Conservation (phyloP, 768 basidiomycete genomes). For the Auricularia sp. region DNA sequence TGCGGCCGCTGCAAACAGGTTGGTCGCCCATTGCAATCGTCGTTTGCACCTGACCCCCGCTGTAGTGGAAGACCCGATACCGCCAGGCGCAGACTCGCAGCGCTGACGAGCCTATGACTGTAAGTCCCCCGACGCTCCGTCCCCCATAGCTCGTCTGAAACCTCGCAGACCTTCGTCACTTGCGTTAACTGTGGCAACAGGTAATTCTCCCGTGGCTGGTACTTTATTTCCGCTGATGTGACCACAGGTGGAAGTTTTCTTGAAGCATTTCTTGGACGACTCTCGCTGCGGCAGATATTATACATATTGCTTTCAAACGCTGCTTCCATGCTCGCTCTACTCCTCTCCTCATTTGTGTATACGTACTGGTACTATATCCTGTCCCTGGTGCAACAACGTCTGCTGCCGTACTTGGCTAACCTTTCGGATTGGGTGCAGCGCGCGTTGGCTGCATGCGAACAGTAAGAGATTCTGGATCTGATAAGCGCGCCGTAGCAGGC, state of each 20-base stretch:
- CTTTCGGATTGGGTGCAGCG: too few species aligned
- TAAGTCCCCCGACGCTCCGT: conserved; percentile 27
- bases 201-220: conserved; percentile 15
- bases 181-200: conserved; percentile 61
- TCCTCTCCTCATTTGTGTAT: too few species aligned
- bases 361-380: too few species aligned
- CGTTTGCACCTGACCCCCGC: conserved; percentile 1
- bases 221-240: conserved; percentile 3
- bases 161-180: conserved; percentile 72
- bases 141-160: conserved; percentile 5
- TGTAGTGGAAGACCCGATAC: conserved; percentile 75
- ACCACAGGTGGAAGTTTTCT: conserved; percentile 52
- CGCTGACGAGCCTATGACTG: conserved; percentile 98
- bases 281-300: not conserved
- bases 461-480: too few species aligned
- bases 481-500: too few species aligned
- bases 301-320: not conserved
- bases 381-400: too few species aligned
- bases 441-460: too few species aligned
- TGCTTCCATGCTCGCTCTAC: too few species aligned
- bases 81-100: conserved; percentile 95
- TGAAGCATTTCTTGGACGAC: conserved; percentile 18
- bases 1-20: conserved; percentile 90
- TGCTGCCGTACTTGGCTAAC: too few species aligned
- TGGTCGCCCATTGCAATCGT: conserved; percentile 9